phyloP scores from a whole-genome alignment of 768 basidiomycete species.

The Rhizopogon sp. region DNA sequence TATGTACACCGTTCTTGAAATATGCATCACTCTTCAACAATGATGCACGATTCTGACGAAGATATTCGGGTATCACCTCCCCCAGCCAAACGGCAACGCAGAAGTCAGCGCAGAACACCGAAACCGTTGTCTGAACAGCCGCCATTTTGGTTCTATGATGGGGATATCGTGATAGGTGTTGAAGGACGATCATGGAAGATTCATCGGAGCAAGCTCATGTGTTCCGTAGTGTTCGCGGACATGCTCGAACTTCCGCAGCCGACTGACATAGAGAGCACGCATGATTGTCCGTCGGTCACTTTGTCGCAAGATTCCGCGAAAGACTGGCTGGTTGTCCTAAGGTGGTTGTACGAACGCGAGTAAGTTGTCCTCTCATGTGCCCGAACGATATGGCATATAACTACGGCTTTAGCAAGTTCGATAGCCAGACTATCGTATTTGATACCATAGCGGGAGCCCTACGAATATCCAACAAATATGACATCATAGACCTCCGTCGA shows the following conservation, averaged over 20 bases:
- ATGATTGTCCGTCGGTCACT: conserved; percentile 26
- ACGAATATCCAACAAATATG: conserved; percentile 33
- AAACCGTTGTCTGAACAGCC: neutral
- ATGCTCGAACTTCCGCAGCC: conserved; percentile 34
- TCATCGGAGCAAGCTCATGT: conserved; percentile 14
- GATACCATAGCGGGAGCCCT: conserved; percentile 22
- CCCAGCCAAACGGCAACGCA: conserved; percentile 5
- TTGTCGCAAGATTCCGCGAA: conserved; percentile 20
- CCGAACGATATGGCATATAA: neutral
- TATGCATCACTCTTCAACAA: neutral
- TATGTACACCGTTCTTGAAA: too few species aligned
- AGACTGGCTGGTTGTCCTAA: conserved; percentile 26
- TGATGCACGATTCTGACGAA: neutral
- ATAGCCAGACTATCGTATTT: conserved; percentile 15
- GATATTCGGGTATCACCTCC: neutral
- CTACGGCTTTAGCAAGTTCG: conserved; percentile 19
- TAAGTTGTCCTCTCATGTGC: conserved; percentile 11
- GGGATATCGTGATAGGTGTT: conserved; percentile 28
- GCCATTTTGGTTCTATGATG: conserved; percentile 28
- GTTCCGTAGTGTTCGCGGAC: conserved; percentile 26
- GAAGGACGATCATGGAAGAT: conserved; percentile 22
- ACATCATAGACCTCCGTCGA: conserved; percentile 22
- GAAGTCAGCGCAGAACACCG: neutral
- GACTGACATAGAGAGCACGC: conserved; percentile 20
- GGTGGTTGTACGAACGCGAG: conserved; percentile 31